Conservation (phyloP, 768 basidiomycete species). For the Cystofilobasidium ferigula region DNA sequence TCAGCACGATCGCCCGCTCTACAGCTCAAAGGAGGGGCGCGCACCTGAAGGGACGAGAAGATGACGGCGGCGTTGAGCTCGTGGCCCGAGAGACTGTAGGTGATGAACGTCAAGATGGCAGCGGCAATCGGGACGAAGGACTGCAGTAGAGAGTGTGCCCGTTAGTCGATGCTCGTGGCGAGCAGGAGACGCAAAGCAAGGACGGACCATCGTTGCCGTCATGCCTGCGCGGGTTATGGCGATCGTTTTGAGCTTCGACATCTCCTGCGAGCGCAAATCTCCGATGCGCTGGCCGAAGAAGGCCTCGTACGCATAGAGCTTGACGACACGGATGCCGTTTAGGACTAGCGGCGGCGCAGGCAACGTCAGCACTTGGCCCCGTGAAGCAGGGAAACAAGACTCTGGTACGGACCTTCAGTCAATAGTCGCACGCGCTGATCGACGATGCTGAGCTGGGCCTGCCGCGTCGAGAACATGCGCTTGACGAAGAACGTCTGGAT, state of each 20-base stretch:
- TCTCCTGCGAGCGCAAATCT: slow-evolving; percentile 31
- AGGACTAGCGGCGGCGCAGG: slow-evolving; percentile 38
- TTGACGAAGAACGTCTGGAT: slow-evolving; percentile 48
- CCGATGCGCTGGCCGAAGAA: slow-evolving; percentile 32
- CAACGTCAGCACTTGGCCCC: slow-evolving; percentile 34
- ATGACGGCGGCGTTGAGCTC: slow-evolving; percentile 48
- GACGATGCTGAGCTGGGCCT: slow-evolving; percentile 47
- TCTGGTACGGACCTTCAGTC: slow-evolving; percentile 47
- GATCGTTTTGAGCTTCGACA: slow-evolving; percentile 30
- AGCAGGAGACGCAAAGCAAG: slow-evolving; percentile 32
- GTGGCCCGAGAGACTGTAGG: slow-evolving; percentile 52
- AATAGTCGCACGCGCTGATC: slow-evolving; percentile 56
- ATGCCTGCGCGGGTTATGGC: slow-evolving; percentile 30
- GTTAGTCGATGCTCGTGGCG: background rate
- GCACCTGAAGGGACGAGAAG: slow-evolving; percentile 50
- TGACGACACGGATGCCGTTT: slow-evolving; percentile 57
- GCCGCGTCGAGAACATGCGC: slow-evolving; percentile 44
- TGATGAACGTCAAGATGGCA: slow-evolving; percentile 50
- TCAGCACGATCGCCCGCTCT: no score
- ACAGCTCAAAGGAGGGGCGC: no score
- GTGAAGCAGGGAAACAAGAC: slow-evolving; percentile 19
- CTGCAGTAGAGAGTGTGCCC: background rate
- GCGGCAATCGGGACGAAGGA: slow-evolving; percentile 48
- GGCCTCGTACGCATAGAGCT: slow-evolving; percentile 52
- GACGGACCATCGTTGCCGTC: slow-evolving; percentile 28